Base-by-base conservation (phyloP, 176 grass and related monocot genomes). In the Otatea glauca region DNA sequence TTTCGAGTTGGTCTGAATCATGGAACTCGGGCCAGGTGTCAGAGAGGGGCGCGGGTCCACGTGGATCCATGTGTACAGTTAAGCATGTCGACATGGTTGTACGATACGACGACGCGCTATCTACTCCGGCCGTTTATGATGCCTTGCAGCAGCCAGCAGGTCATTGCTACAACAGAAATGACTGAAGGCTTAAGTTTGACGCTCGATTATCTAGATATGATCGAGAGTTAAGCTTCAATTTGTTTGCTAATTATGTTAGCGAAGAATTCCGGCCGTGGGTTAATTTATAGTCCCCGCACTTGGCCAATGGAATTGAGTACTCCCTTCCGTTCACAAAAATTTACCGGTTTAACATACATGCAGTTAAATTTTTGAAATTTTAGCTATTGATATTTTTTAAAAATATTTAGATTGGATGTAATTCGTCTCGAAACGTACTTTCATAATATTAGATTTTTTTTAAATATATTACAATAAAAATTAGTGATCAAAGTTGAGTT, bases 51-150 rank as follows among this genome's bases (percentile, higher is more conserved):
- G 15, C 4, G 21, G 24, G 25, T 25, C 55, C 70, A 49, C 70
- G 12, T 53, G 70, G 29, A 20, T n/a, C n/a, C 60, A 55, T 9
- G 20, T 54, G 71, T 76, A 34, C 29, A 8, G 38, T 41, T 41
- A 41, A 17, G 49, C 61, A 76, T 84, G 61, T 76, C 48, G 48
- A 60, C 73, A 34, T 47, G 66, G 23, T 60, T 60, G 56, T 9
- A 7, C 13, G 15, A 5, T n/a, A 82, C 37, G 69, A n/a, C 49
- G 50, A 85, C 74, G 6, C 37, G 23, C 63, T 45, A 77, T 67
- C 81, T 41, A 44, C 32, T 39, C 7, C 1, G 6, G 16, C 14
- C 0, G 15, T 43, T 37, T 65, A n/a, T n/a, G n/a, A 4, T 14
- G 44, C 48, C 48, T 50, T 5, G 14, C n/a, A n/a, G n/a, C n/a